Conservation (phyloP, 176 grass and related monocot species). For the Melocanna baccifera region DNA sequence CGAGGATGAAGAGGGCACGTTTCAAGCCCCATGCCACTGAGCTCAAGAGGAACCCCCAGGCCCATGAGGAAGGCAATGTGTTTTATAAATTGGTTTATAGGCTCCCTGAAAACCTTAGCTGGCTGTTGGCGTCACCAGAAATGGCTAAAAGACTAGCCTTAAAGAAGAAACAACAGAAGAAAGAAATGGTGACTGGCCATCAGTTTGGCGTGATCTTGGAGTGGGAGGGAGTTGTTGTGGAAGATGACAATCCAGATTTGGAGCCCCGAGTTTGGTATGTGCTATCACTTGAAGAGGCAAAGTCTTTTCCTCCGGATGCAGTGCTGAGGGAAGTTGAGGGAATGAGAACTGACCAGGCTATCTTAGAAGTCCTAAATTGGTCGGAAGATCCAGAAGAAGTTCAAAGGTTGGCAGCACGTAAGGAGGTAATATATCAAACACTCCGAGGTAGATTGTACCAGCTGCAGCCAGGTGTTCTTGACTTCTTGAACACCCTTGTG, state of each 20-base stretch:
- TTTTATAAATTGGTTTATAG: constrained; percentile 46
- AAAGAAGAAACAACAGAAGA: constrained; percentile 46
- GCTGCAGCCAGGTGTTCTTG: constrained; percentile 42
- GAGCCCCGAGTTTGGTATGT: constrained; percentile 62
- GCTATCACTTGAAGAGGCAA: constrained; percentile 60
- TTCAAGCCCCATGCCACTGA: constrained; percentile 40
- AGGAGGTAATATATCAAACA: constrained; percentile 59
- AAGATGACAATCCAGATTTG: constrained; percentile 61
- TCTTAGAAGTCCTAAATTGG: constrained; percentile 68
- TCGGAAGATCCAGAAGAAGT: constrained; percentile 55
- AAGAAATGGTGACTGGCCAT: constrained; percentile 5
- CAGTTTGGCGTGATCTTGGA: constrained; percentile 82
- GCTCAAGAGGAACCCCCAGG: constrained; percentile 28
- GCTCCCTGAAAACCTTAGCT: constrained; percentile 66
- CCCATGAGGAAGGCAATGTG: constrained; percentile 33
- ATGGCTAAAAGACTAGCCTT: constrained; percentile 10
- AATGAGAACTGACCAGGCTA: constrained; percentile 68
- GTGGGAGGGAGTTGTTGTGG: constrained; percentile 68
- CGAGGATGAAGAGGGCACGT: constrained; percentile 11
- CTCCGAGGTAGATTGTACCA: constrained; percentile 38
- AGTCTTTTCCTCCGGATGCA: constrained; percentile 53
- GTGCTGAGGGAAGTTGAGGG: constrained; percentile 62
- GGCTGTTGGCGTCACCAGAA: constrained; percentile 43
- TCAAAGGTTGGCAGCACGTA: constrained; percentile 48
- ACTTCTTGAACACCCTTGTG: constrained; percentile 69